Base-by-base conservation (phyloP, 371 early-diverging fungal genomes). In the Catenaria anguillulae region DNA sequence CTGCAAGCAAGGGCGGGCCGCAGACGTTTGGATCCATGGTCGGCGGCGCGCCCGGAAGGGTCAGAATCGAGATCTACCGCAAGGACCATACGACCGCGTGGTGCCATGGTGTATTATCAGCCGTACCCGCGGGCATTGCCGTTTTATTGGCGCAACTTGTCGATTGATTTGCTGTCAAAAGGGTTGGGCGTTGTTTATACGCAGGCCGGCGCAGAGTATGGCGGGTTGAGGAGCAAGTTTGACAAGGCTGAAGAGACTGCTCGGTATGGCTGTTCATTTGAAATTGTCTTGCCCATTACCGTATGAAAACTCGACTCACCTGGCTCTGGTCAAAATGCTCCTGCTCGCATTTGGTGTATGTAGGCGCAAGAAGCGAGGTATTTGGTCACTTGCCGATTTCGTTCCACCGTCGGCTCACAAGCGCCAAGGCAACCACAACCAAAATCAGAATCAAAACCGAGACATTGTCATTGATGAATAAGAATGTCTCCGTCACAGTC, bases 71-170 rank as follows among this genome's bases (percentile, higher is more conserved):
- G 56, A 68, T 80, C 4, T 67, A 77, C 35, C 67, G 77, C 36
- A 73, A 72, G 61, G 90, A 89, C 65, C 83, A 81, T 89, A 88
- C 61, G 69, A 69, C n/a, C 77, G 90, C 55, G 73, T 83, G 62
- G 79, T 86, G 79, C 75, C 2, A 82, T 85, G 80, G 84, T 80
- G 8, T 81, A 75, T 69, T 72, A 75, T 8, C 75, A 80, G 63
- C 29, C 80, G 66, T 40, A 78, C 68, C 64, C 77, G 55, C 64
- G 65, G 61, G 61, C 73, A 48, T 67, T 45, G 66, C 63, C 75
- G n/a, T 58, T 33, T 12, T 55, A 58, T 23, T 40, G 59, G 48
- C 56, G 55, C 71, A 86, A 89, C 66, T 78, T 89, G 15, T 82
- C 86, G 40, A 62, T 77, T 1, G 81, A 84, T 62, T 81, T 89